These are phyloP conservation scores for Xylariaceae sp. DNA, from an alignment of 2,329 filamentous ascomycete species.

Conservation along the genomic window DNA sequence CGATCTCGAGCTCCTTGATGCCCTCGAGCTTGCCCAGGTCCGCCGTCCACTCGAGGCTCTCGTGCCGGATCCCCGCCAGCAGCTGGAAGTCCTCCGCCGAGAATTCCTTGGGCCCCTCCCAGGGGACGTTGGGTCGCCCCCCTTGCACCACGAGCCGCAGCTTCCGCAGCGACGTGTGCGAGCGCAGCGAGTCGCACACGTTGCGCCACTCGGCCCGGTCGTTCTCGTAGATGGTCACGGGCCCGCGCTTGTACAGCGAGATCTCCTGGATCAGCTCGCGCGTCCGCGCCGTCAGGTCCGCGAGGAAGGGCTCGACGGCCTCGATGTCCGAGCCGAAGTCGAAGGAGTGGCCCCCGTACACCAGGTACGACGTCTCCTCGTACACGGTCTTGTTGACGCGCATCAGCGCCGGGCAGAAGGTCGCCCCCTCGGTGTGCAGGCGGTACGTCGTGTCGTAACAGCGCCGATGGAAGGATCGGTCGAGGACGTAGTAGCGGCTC, in stretches of 20 bases:
- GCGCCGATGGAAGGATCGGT: slow-evolving; percentile 34
- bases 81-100: slow-evolving; percentile 43
- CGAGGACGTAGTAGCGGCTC: slow-evolving; percentile 37
- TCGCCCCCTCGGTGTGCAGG: slow-evolving; percentile 28
- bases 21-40: slow-evolving; percentile 45
- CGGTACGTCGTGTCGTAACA: slow-evolving; percentile 53
- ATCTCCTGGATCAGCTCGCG: slow-evolving; percentile 45
- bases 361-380: slow-evolving; percentile 49
- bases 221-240: slow-evolving; percentile 45
- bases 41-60: slow-evolving; percentile 54
- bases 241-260: slow-evolving; percentile 50
- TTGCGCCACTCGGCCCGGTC: slow-evolving; percentile 51
- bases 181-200: slow-evolving; percentile 45
- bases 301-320: slow-evolving; percentile 55
- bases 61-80: slow-evolving; percentile 38
- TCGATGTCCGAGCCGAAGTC: slow-evolving; percentile 58
- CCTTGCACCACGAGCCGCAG: slow-evolving; percentile 47
- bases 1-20: slow-evolving; percentile 42
- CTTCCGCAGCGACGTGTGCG: slow-evolving; percentile 33
- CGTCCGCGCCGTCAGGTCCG: slow-evolving; percentile 47
- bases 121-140: slow-evolving; percentile 42
- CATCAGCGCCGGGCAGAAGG: slow-evolving; percentile 42
- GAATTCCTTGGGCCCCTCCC: slow-evolving; percentile 45
- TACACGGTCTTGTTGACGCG: slow-evolving; percentile 43
- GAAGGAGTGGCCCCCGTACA: slow-evolving; percentile 54